Conservation (phyloP, 2,329 filamentous ascomycete genomes). For the Macrophomina tecta region DNA sequence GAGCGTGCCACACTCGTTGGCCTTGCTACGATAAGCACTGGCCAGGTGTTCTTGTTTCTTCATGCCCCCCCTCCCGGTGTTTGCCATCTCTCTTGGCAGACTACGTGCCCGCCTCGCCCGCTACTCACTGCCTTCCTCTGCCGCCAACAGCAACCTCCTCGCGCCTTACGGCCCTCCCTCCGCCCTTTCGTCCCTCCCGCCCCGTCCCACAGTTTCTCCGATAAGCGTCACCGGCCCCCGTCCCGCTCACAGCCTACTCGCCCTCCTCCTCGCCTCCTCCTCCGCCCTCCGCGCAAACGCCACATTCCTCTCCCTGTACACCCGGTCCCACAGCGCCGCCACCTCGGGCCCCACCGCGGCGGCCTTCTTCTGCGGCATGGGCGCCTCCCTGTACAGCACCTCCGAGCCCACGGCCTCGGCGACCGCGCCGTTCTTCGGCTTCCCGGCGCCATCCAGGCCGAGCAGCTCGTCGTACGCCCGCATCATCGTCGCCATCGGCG, state of each 20-base stretch:
- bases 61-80: neutral
- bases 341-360: slow-evolving; percentile 32
- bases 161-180: neutral
- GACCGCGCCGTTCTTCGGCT: slow-evolving; percentile 34
- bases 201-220: neutral
- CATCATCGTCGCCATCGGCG: slow-evolving; percentile 42
- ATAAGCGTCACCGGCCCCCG: too few relatives aligned
- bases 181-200: neutral
- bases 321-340: slow-evolving; percentile 33
- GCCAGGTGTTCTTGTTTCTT: slow-evolving; percentile 1
- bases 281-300: slow-evolving; percentile 30
- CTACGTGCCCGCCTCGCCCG: neutral
- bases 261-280: slow-evolving; percentile 15
- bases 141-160: neutral
- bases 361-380: slow-evolving; percentile 30
- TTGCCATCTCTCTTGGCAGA: neutral
- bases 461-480: slow-evolving; percentile 37
- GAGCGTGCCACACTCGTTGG: neutral
- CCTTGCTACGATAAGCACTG: neutral
- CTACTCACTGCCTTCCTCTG: slow-evolving; percentile 1
- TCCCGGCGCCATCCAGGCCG: slow-evolving; percentile 17
- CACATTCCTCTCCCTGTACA: slow-evolving; percentile 38
- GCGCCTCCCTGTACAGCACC: slow-evolving; percentile 35
- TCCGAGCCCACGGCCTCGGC: slow-evolving; percentile 38
- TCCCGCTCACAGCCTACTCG: neutral